Base-by-base conservation (phyloP, 345 rosid genomes). In the Eutrema japonicum region DNA sequence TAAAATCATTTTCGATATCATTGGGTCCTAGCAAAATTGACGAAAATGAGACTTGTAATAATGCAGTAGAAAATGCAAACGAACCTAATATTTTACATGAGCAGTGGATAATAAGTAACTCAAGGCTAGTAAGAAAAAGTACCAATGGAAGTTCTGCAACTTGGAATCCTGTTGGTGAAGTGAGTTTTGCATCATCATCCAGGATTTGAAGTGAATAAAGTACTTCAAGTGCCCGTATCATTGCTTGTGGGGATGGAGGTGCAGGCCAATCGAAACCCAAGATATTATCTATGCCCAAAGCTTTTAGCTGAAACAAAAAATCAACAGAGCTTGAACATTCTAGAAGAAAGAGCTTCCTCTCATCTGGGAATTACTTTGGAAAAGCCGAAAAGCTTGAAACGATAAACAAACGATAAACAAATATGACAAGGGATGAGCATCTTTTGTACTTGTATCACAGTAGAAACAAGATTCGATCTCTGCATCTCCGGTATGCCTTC, bases 91-190 rank as follows among this genome's bases (percentile, higher is more conserved):
- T 0, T 30, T 43, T 7, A 43, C 10, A 32, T 16, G 64, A 55
- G 50, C 16, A 12, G n/a, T 12, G 50, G 60, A 14, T 29, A 57
- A 14, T 18, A 56, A 14, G 13, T 47, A 18, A 68, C 32, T n/a
- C 51, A 38, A 16, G 37, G 12, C 54, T 58, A 38, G 26, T 2
- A 32, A 2, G 50, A 59, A 45, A 36, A 52, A 18, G 37, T 86
- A 89, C 98, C 80, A 92, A 73, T 45, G 99, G 97, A 82, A 95
- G 87, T 82, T 95, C 99, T 32, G 96, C 99, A 69, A 90, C 96
- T 87, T 90, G 96, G 85, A 93, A 93, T 64, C 98, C 99, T 79
- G 81, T 83, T 12, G 99, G 99, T 27, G 99, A 90, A 41, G 96
- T 92, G 74, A 95, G 99, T 83, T 92, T 95, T 72, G 97, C 97